Conservation (phyloP, 306 rosid genomes). For the Inga oerstediana region DNA sequence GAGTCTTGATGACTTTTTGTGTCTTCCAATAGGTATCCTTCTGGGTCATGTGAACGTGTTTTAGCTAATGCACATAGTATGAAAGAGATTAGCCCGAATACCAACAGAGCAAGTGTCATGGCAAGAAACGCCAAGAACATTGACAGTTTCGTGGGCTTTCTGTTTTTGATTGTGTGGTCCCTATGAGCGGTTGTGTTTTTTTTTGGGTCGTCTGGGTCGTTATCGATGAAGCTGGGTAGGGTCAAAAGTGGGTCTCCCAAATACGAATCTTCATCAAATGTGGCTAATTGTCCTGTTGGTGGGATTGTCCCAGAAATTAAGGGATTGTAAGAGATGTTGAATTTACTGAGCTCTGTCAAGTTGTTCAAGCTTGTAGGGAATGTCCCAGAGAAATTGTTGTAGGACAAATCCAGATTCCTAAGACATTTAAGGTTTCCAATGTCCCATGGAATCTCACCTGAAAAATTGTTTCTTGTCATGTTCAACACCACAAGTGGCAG, state of each 20-base stretch:
- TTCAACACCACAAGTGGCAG: conserved; percentile 74
- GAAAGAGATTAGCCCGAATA: conserved; percentile 54
- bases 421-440: conserved; percentile 66
- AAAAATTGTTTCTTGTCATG: conserved; percentile 58
- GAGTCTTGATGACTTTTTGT: conserved; percentile 44
- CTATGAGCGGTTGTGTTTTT: not conserved
- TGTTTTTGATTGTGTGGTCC: not conserved
- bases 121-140: conserved; percentile 36
- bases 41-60: conserved; percentile 34
- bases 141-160: conserved; percentile 40
- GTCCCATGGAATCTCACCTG: conserved; percentile 68
- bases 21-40: conserved; percentile 42
- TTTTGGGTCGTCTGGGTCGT: conserved; percentile 1
- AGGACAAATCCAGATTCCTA: conserved; percentile 77
- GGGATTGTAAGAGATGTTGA: conserved; percentile 85
- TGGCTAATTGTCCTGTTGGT: conserved; percentile 59
- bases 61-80: conserved; percentile 47
- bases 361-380: conserved; percentile 70
- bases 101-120: conserved; percentile 44
- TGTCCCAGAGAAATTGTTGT: conserved; percentile 78
- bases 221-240: conserved; percentile 53
- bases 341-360: conserved; percentile 68
- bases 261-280: conserved; percentile 68
- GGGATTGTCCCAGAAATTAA: conserved; percentile 68
- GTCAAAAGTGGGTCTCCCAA: conserved; percentile 61